Conservation (phyloP, 1,284 basidiomycete genomes). For the Pseudozyma thailandica region DNA sequence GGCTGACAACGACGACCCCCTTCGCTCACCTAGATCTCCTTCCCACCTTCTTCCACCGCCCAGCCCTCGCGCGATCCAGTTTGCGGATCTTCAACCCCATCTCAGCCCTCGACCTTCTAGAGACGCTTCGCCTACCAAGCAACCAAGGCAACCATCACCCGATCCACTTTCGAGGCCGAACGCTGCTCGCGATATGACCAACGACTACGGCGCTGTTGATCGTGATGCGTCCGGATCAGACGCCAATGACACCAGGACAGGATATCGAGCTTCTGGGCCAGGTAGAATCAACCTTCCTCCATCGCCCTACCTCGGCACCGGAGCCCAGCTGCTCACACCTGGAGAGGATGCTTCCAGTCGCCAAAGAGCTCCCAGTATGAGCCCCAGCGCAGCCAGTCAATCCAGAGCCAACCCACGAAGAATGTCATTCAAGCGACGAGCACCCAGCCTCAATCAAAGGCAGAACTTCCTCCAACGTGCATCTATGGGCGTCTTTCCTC, state of each 20-base stretch:
- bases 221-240: constrained; percentile 10
- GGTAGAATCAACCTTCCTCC: constrained; percentile 42
- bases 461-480: constrained; percentile 49
- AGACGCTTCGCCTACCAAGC: constrained; percentile 27
- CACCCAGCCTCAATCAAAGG: constrained; percentile 28
- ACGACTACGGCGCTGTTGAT: constrained; percentile 24
- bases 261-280: constrained; percentile 36
- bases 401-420: constrained; percentile 11
- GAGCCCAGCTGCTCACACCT: constrained; percentile 19
- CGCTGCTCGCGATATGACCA: constrained; percentile 13
- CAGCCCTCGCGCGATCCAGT: constrained; percentile 41
- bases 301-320: constrained; percentile 21
- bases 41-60: constrained; percentile 13
- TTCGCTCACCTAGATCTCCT: constrained; percentile 26
- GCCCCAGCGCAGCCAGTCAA: constrained; percentile 32
- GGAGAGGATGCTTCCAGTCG: constrained; percentile 14
- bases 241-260: constrained; percentile 6
- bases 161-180: constrained; percentile 24
- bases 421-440: constrained; percentile 50
- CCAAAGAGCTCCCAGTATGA: constrained; percentile 21
- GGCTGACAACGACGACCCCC: constrained; percentile 31
- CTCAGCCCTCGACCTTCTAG: constrained; percentile 13
- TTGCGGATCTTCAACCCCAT: constrained; percentile 32
- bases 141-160: constrained; percentile 10
- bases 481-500: constrained; percentile 50